Evolutionary conservation across 805 yeast genomes (phyloP).

Genomic region (Cyberlindnera mississippiensis): DNA sequence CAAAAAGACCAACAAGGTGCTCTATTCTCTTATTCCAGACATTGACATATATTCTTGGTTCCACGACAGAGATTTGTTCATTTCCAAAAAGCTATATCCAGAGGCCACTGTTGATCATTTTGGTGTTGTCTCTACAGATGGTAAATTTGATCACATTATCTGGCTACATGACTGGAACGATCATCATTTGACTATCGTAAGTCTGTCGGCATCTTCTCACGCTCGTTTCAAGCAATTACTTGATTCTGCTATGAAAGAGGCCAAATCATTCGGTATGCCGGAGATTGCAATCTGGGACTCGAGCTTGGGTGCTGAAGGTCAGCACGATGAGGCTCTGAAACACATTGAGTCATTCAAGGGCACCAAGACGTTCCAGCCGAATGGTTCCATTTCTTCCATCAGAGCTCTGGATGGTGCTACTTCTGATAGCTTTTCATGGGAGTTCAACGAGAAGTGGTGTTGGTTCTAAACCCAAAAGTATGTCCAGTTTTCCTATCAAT

Average conservation of each 20-base stretch:
- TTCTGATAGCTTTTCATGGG: constrained; percentile 32
- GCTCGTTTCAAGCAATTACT: constrained; percentile 28
- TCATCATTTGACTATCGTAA: constrained; percentile 26
- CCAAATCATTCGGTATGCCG: constrained; percentile 25
- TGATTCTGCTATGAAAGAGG: constrained; percentile 34
- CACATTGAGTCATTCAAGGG: constrained; percentile 10
- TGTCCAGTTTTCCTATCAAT: not conserved
- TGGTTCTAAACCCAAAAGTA: constrained; percentile 38
- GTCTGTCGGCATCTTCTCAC: constrained; percentile 15
- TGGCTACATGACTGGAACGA: constrained; percentile 45
- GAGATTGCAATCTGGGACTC: constrained; percentile 38
- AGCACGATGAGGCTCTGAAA: constrained; percentile 2
- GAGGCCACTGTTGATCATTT: constrained; percentile 18
- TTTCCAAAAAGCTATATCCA: constrained; percentile 29
- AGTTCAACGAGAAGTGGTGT: constrained; percentile 41
- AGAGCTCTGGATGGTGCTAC: constrained; percentile 28
- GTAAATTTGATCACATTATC: constrained; percentile 32
- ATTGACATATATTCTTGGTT: constrained; percentile 40
- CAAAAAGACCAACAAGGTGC: constrained; percentile 19
- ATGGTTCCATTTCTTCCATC: constrained; percentile 39
- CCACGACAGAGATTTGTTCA: constrained; percentile 35
- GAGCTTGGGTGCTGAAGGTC: constrained; percentile 21
- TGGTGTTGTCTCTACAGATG: constrained; percentile 29
- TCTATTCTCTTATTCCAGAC: constrained; percentile 35
- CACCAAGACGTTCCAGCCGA: constrained; percentile 27